Base-by-base conservation (phyloP, 192 early-diverging fungal genomes). In the Umbelopsis vinacea region DNA sequence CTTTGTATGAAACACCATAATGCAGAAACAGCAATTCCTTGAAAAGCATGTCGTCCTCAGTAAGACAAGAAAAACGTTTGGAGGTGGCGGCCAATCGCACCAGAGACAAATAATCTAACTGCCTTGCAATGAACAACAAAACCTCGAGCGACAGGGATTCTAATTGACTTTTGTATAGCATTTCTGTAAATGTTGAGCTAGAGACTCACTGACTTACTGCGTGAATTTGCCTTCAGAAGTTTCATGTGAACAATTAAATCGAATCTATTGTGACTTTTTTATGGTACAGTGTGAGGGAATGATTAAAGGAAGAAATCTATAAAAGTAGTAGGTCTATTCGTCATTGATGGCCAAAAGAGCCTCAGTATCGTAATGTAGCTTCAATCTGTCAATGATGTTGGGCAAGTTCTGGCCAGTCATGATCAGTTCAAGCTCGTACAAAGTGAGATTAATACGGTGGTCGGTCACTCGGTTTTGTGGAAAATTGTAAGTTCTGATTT, bases 401-500 rank as follows among this genome's bases (percentile, higher is more conserved):
- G 68, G 72, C 9, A 88, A 73, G 4, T 78, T 71, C 48, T 82
- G 80, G 6, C 92, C 93, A 46, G 83, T 77, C 74, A 94, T 76
- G 7, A 94, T 76, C 38, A 80, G 83, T 15, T 91, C 88, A 12
- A 94, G 80, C 63, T 93, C 88, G 70, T 91, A 85, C 54, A 91
- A 67, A 29, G 88, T 92, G 67, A 89, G 80, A 74, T 91, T 91
- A 57, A 94, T 89, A 46, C 93, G 88, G 77, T 94, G 93, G 69
- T 94, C 93, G 8, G 92, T 93, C 21, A 94, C 89, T 6, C 93
- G 80, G 75, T 87, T 91, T 82, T 93, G 92, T 33, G 90, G 86
- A 71, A 85, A 94, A 69, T 94, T 94, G 72, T 94, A 94, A 0
- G 93, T 94, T 55, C 93, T 80, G 67, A 92, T 92, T 80, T 93